Percentiles rank a stretch among this genome's conserved stretches.
Conservation (phyloP, 176 grass and related monocot genomes). For the bread wheat (Triticum aestivum) region IWGSC_CS_RefSeq_v2.1 NC_057810.1:133167643-133168142, state of each 20-base stretch:
- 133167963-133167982: not conserved
- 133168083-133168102: conserved; percentile 39
- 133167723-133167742: not conserved
- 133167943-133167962: not conserved
- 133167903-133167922: conserved; percentile 60
- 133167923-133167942: conserved; percentile 57
- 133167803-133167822: not conserved
- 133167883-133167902: conserved; percentile 21
- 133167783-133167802: not conserved
- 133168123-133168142: conserved; percentile 15
- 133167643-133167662: too few species aligned
- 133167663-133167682: too few species aligned
- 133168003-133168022: conserved; percentile 24
- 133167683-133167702: too few species aligned
- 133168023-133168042: conserved; percentile 37
- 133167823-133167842: not conserved
- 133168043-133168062: conserved; percentile 42
- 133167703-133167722: not conserved
- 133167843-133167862: not conserved
- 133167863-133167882: conserved; percentile 16
- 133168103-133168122: conserved; percentile 40
- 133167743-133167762: not conserved
- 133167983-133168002: conserved; percentile 14
- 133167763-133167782: not conserved
- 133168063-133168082: conserved; percentile 38